phyloP scores from a whole-genome alignment of 2,329 filamentous ascomycete species.

The Botryosphaeria dothidea region DNA sequence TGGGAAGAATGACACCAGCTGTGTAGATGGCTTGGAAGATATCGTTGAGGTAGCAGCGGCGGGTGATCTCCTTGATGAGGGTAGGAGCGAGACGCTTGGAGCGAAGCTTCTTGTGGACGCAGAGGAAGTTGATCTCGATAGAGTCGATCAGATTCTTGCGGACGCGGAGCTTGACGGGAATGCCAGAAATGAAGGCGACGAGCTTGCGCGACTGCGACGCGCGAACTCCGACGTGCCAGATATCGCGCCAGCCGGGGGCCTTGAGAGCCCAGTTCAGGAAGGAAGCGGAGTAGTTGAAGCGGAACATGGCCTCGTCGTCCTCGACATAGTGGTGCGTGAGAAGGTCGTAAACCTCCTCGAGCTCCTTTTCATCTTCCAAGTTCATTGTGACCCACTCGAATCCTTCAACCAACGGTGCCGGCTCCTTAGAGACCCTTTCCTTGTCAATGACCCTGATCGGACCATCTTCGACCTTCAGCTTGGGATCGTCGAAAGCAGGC shows the following conservation, averaged over 20 bases:
- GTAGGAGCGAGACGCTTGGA: conserved; percentile 90
- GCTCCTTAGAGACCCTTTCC: conserved; percentile 76
- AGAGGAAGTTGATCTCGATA: conserved; percentile 97
- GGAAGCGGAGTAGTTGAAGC: conserved; percentile 89
- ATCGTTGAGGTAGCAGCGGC: conserved; percentile 80
- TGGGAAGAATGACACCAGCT: conserved; percentile 85
- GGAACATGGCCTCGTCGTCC: conserved; percentile 94
- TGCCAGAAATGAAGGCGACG: conserved; percentile 93
- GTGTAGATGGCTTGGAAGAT: conserved; percentile 98
- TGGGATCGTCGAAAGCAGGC: conserved; percentile 66
- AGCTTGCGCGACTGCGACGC: conserved; percentile 80
- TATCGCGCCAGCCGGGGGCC: conserved; percentile 87
- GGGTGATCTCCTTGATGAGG: conserved; percentile 96
- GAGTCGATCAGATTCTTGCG: conserved; percentile 73
- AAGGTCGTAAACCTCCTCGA: conserved; percentile 89
- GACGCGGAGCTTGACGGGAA: conserved; percentile 80
- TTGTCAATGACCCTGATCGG: conserved; percentile 79
- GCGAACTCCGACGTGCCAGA: conserved; percentile 94
- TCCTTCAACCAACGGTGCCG: conserved; percentile 68
- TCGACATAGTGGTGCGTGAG: conserved; percentile 95
- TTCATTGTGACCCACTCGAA: conserved; percentile 97
- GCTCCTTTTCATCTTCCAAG: conserved; percentile 70
- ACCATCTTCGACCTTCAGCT: conserved; percentile 65
- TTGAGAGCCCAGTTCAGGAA: conserved; percentile 95
- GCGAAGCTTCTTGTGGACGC: conserved; percentile 96